These are phyloP conservation scores for Paecilomyces formosus DNA, from an alignment of 2,329 filamentous ascomycete species.

Conservation along the genomic window DNA sequence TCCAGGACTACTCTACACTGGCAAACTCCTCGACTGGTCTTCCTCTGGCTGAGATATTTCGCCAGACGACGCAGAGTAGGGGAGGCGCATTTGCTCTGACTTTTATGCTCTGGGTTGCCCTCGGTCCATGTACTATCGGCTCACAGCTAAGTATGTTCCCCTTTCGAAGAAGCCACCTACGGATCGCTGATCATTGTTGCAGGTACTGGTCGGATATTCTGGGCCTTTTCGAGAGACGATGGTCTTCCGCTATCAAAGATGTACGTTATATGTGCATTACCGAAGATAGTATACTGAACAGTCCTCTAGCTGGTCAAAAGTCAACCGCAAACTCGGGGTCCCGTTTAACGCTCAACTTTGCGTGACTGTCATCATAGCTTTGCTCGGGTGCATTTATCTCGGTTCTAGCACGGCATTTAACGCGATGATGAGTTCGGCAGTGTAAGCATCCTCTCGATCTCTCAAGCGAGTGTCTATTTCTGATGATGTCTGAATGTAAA, in stretches of 20 bases:
- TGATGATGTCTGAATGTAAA: too few relatives aligned
- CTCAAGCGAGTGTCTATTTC: too few relatives aligned
- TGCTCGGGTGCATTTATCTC: constrained; percentile 59
- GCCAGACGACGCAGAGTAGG: constrained; percentile 45
- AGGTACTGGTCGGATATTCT: constrained; percentile 48
- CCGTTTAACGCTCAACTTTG: constrained; percentile 52
- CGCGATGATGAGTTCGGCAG: constrained; percentile 33
- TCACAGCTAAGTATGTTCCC: constrained; percentile 20
- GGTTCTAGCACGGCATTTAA: constrained; percentile 61
- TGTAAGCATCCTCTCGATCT: constrained; percentile 4
- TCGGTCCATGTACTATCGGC: constrained; percentile 25
- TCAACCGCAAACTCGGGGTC: constrained; percentile 35
- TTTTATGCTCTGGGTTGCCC: constrained; percentile 29
- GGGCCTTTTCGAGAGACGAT: constrained; percentile 52
- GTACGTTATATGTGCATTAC: constrained; percentile 31
- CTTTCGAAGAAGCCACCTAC: constrained; percentile 1
- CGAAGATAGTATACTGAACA: too few relatives aligned
- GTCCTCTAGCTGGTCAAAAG: constrained; percentile 25
- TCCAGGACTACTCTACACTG: constrained; percentile 41
- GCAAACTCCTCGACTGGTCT: constrained; percentile 36
- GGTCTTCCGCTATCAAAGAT: constrained; percentile 28
- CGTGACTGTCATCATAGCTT: constrained; percentile 42
- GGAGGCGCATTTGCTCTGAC: constrained; percentile 47
- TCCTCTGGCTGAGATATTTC: constrained; percentile 61
- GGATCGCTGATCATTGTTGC: constrained; percentile 37